Percentiles rank a stretch among this genome's conserved stretches.
Conservation (phyloP, 1,284 basidiomycete genomes). For the Ceratobasidium sp. region DNA sequence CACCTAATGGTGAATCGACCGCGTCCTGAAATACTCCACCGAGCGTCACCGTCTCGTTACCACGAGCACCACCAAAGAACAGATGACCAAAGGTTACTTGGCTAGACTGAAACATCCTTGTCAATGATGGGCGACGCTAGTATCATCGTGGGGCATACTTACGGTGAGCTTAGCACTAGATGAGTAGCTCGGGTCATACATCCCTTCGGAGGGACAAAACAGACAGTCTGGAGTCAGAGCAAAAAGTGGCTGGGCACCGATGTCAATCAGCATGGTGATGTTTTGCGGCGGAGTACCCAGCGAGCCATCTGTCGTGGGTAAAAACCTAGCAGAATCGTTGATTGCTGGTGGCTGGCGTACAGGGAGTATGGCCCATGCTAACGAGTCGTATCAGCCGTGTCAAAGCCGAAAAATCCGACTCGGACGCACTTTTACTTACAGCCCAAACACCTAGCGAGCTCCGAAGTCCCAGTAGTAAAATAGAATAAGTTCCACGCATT, state of each 20-base stretch:
- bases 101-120: constrained; percentile 2
- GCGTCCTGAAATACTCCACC: constrained; percentile 38
- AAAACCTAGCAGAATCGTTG: neutral
- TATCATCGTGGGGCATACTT: neutral
- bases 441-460: neutral
- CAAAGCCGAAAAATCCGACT: neutral
- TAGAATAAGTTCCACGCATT: neutral
- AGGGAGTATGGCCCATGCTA: constrained; percentile 35
- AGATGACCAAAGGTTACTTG: neutral
- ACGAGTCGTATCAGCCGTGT: neutral
- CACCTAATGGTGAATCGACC: constrained; percentile 9
- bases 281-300: constrained; percentile 44
- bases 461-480: neutral
- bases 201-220: constrained; percentile 36
- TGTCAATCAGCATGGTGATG: constrained; percentile 22
- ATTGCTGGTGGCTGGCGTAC: constrained; percentile 12
- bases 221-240: constrained; percentile 40
- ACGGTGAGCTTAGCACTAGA: constrained; percentile 5
- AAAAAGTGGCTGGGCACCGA: neutral
- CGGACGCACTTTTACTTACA: constrained; percentile 1
- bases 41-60: constrained; percentile 33
- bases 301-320: constrained; percentile 8
- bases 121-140: neutral
- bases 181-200: constrained; percentile 30
- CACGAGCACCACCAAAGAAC: constrained; percentile 24